These are phyloP conservation scores for Trypanosoma avium DNA, from an alignment of 208 protist species.

Conservation along the genomic window DNA sequence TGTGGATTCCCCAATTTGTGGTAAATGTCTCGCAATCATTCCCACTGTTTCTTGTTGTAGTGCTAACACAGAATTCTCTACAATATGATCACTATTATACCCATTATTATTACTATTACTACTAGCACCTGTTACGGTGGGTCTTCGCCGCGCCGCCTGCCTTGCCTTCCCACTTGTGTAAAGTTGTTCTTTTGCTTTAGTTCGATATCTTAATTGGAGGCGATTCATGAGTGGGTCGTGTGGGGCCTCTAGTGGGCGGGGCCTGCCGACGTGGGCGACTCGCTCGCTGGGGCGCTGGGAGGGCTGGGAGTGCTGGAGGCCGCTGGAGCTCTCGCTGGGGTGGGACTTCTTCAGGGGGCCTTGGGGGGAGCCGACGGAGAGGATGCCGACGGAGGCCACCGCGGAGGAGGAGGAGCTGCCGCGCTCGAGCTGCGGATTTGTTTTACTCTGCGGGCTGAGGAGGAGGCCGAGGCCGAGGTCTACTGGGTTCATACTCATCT, in stretches of 20 bases:
- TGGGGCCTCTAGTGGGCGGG: background rate
- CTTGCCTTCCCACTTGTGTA: too few species aligned
- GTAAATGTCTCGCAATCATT: conserved; percentile 17
- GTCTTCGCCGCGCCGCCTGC: too few species aligned
- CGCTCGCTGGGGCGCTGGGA: too few species aligned
- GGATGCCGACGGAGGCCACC: background rate
- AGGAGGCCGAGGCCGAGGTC: too few species aligned
- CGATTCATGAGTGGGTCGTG: conserved; percentile 7
- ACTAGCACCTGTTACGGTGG: too few species aligned
- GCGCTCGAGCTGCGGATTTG: background rate
- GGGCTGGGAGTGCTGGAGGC: too few species aligned
- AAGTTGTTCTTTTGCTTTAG: background rate
- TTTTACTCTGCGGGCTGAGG: too few species aligned
- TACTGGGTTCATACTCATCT: too few species aligned
- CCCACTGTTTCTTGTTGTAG: conserved; percentile 20
- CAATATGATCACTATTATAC: too few species aligned
- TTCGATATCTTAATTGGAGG: conserved; percentile 8
- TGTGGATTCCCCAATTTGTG: background rate
- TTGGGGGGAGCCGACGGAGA: background rate
- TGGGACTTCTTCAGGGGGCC: too few species aligned
- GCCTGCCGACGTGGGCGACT: too few species aligned
- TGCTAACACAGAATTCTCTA: conserved; percentile 8
- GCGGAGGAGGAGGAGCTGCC: background rate
- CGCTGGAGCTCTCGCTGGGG: background rate
- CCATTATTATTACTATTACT: too few species aligned